Evolutionary conservation across 306 rosid species (phyloP).

Genomic region (Dryas alaskensis): DNA sequence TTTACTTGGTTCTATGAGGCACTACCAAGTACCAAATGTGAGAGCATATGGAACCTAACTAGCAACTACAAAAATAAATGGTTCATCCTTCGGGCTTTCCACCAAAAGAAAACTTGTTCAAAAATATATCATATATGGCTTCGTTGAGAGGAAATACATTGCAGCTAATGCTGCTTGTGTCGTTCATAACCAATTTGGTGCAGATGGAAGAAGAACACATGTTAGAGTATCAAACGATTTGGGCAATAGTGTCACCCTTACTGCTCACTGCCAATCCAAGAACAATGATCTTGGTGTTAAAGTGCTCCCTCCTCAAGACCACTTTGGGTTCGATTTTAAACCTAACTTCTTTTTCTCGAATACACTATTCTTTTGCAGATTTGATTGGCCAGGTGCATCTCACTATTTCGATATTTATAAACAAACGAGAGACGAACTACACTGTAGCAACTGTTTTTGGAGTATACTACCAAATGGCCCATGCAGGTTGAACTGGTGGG

Average conservation of each 20-base stretch:
- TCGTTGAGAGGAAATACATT: neutral
- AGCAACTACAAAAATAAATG: no score
- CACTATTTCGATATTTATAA: neutral
- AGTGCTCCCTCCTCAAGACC: neutral
- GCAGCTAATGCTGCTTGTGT: neutral
- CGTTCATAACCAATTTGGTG: neutral
- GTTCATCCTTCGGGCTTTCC: no score
- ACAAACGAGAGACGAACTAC: neutral
- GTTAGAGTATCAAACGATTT: neutral
- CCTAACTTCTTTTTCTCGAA: neutral
- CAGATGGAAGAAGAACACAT: neutral
- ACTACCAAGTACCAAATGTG: no score
- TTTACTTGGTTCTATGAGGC: no score
- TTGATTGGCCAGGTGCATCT: neutral
- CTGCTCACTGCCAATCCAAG: neutral
- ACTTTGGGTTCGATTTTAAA: neutral
- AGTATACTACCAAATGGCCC: neutral
- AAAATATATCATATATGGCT: neutral
- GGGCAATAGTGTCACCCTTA: neutral
- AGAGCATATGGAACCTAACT: no score
- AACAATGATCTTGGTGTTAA: neutral
- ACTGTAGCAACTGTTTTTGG: neutral
- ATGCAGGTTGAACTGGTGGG: neutral
- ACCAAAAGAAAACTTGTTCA: no score
- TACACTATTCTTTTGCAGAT: neutral